These are phyloP conservation scores for Podospora sp. DNA, from an alignment of 495 filamentous ascomycete genomes.

Conservation along the genomic window DNA sequence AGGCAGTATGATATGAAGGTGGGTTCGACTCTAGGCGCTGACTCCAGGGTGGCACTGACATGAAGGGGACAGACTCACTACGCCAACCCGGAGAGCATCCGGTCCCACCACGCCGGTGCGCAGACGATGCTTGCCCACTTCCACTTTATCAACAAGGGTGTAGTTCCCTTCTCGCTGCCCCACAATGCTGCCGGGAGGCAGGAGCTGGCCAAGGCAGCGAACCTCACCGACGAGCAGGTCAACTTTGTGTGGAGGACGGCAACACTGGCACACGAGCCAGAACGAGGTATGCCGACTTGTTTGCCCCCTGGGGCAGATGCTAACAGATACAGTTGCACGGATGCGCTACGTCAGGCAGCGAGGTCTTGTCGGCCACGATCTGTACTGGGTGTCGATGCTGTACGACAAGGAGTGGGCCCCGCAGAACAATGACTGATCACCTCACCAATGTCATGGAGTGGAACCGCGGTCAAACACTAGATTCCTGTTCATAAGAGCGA, in stretches of 20 bases:
- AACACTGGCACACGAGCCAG: slow-evolving; percentile 20
- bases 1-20: slow-evolving; percentile 25
- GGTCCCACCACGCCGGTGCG: slow-evolving; percentile 36
- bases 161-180: slow-evolving; percentile 28
- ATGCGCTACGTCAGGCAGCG: slow-evolving; percentile 22
- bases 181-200: slow-evolving; percentile 19
- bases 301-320: neutral
- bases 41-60: neutral
- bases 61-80: slow-evolving; percentile 13
- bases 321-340: slow-evolving; percentile 15
- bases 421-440: slow-evolving; percentile 18
- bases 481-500: neutral
- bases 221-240: slow-evolving; percentile 27
- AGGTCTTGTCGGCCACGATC: slow-evolving; percentile 23
- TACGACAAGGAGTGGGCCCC: slow-evolving; percentile 32
- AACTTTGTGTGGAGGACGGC: slow-evolving; percentile 31
- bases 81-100: slow-evolving; percentile 30
- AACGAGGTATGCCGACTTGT: slow-evolving; percentile 15
- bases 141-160: slow-evolving; percentile 48
- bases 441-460: neutral
- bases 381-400: slow-evolving; percentile 36
- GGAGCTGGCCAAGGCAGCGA: slow-evolving; percentile 29
- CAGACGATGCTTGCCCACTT: slow-evolving; percentile 49
- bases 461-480: neutral
- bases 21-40: neutral